These are phyloP conservation scores for Penicillium lagena DNA, from an alignment of 495 filamentous ascomycete species.

Conservation along the genomic window DNA sequence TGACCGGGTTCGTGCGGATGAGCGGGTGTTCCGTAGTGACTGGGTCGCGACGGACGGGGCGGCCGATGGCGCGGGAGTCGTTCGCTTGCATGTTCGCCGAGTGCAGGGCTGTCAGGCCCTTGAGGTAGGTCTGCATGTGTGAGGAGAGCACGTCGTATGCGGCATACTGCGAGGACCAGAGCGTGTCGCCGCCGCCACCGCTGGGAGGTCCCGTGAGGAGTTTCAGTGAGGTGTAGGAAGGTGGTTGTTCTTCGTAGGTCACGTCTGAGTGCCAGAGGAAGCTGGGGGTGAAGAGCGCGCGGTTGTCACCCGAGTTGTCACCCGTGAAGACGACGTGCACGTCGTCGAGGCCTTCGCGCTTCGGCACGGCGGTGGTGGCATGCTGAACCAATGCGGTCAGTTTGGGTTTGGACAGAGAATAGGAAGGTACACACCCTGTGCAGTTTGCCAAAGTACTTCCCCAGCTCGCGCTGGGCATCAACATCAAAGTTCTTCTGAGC, in stretches of 20 bases:
- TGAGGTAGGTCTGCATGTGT: conserved; percentile 64
- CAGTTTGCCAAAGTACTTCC: conserved; percentile 57
- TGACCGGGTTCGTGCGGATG: conserved; percentile 65
- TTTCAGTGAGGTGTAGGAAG: conserved; percentile 67
- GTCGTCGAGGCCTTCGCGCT: conserved; percentile 54
- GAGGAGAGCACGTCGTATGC: conserved; percentile 65
- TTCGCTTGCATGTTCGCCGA: conserved; percentile 66
- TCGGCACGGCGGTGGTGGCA: conserved; percentile 55
- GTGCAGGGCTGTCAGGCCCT: conserved; percentile 64
- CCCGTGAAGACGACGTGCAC: conserved; percentile 64
- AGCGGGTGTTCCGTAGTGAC: conserved; percentile 64
- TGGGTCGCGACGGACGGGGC: conserved; percentile 60
- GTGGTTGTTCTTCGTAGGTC: conserved; percentile 73
- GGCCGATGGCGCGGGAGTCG: conserved; percentile 52
- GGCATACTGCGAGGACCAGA: conserved; percentile 67
- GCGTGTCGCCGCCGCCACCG: conserved; percentile 69
- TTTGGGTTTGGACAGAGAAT: too few relatives aligned
- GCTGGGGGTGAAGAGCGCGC: conserved; percentile 40
- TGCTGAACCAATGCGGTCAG: conserved; percentile 17
- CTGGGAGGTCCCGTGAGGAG: conserved; percentile 59
- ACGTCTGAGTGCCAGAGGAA: conserved; percentile 62
- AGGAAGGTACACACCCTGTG: conserved; percentile 41
- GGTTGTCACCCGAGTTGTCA: conserved; percentile 56
- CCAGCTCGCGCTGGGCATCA: conserved; percentile 59
- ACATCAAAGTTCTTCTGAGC: conserved; percentile 62